Evolutionary conservation across 2,329 filamentous ascomycete species (phyloP), one percentile per base, ranked within the genome.

Genomic region (Grosmannia serpens): DNA sequence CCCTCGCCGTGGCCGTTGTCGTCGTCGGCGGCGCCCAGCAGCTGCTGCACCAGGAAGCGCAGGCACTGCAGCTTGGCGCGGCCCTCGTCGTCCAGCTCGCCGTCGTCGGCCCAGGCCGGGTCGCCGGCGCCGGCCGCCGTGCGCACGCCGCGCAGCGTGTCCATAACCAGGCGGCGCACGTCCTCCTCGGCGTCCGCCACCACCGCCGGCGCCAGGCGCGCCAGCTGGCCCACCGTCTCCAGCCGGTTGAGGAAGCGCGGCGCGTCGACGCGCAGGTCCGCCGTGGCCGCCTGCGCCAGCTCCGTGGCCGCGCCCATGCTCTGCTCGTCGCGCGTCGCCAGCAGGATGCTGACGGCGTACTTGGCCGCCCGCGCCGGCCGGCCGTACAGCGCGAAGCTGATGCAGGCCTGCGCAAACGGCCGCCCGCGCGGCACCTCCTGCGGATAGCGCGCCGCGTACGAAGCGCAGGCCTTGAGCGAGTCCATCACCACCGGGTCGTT

Each of bases 381-480:
- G 26, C 92, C 92, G 67, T 89, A 88, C 24, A 92, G 78, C 1
- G 91, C 89, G 70, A 94, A 97, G 65, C 83, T 86, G 61, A 87
- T 84, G 69, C 99, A 80, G 1, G 90, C 86, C 66, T 94, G 85
- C 35, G 84, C 78, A 65, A 97, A 92, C 64, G 88, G 88, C 58
- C 86, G 84, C 62, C 95, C 88, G 60, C 84, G 82, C 1, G 89
- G 88, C 57, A 99, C 82, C 61, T 97, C 91, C 13, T 85, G 79
- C 0, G 92, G 86, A 64, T 95, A 92, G 65, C 87, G 91, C 67
- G 86, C 87, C 1, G 91, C 89, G 69, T 96, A 99, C 2, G 88
- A 90, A 11, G 92, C 88, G 69, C 94, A 96, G 3, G 95, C 92
- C 69, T 95, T 96, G 60, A 99, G 77, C 2, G 92, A 92, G 66